phyloP scores from a whole-genome alignment of 306 rosid species.

The Vigna unguiculata region DNA sequence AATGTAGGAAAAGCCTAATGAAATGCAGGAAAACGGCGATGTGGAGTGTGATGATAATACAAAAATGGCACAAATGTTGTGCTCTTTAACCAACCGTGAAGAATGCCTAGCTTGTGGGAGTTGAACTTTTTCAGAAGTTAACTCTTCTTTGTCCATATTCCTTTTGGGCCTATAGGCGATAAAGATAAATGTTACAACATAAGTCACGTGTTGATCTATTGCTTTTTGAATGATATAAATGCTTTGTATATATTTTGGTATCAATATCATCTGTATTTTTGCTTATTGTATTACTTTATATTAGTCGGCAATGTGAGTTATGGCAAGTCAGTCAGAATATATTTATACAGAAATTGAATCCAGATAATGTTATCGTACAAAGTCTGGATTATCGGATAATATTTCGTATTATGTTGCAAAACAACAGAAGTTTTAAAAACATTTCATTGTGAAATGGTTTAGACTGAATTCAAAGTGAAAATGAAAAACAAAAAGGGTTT shows the following conservation, averaged over 20 bases:
- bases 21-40: slow-evolving; percentile 57
- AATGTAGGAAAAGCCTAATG: slow-evolving; percentile 59
- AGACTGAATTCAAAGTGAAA: no score
- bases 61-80: slow-evolving; percentile 79
- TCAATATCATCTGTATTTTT: neutral
- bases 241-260: slow-evolving; percentile 38
- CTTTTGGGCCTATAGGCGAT: neutral
- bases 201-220: no score
- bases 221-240: neutral
- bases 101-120: slow-evolving; percentile 92
- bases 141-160: neutral
- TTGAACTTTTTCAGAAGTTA: slow-evolving; percentile 32
- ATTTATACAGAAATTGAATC: neutral
- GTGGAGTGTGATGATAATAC: slow-evolving; percentile 54
- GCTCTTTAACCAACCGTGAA: slow-evolving; percentile 79
- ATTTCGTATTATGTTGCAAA: no score
- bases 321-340: neutral
- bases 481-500: no score
- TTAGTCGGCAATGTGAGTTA: neutral
- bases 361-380: neutral
- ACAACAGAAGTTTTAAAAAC: no score
- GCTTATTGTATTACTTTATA: neutral
- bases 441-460: no score
- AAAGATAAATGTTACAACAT: slow-evolving; percentile 7
- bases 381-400: neutral